Percentiles rank a stretch among this genome's conserved stretches.
Evolutionary conservation across 768 basidiomycete species (phyloP).

Genomic region (Calocybe cyanea): DNA sequence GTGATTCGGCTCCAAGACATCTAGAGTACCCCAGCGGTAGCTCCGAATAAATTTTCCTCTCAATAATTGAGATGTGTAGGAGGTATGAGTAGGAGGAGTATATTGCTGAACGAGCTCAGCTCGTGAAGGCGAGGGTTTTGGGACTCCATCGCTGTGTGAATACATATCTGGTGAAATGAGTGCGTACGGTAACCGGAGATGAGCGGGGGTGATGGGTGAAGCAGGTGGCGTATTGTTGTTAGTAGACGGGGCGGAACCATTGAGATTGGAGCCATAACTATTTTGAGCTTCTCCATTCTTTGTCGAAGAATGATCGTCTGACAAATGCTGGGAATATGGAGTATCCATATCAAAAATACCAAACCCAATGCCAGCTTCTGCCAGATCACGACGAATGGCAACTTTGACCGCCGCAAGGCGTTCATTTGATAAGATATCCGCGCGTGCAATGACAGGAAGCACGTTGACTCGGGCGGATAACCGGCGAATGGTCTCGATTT

Average conservation of each 20-base stretch:
- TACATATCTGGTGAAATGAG: conserved; percentile 81
- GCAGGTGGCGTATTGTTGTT: conserved; percentile 60
- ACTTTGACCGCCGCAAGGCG: conserved; percentile 75
- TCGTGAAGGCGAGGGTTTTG: conserved; percentile 52
- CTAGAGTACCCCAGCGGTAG: conserved; percentile 83
- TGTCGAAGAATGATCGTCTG: conserved; percentile 40
- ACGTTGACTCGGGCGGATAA: conserved; percentile 83
- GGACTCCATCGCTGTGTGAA: conserved; percentile 79
- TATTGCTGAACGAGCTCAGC: conserved; percentile 75
- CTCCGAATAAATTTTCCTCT: conserved; percentile 65
- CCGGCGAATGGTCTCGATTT: conserved; percentile 76
- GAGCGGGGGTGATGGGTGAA: conserved; percentile 58
- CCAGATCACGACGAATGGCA: conserved; percentile 77
- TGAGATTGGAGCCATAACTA: conserved; percentile 45
- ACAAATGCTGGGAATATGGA: conserved; percentile 42
- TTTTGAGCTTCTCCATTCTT: conserved; percentile 52
- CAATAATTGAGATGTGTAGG: conserved; percentile 40
- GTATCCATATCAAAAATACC: conserved; percentile 83
- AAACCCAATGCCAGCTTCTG: conserved; percentile 83
- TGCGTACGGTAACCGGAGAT: conserved; percentile 75
- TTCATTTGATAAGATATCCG: conserved; percentile 79
- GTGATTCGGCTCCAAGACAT: conserved; percentile 74
- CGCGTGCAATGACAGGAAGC: conserved; percentile 79
- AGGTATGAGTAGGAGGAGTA: conserved; percentile 47
- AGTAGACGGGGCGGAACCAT: conserved; percentile 47